These are phyloP conservation scores for Sugiyamaella paludigena DNA, from an alignment of 1,139 yeast genomes.

Conservation along the genomic window DNA sequence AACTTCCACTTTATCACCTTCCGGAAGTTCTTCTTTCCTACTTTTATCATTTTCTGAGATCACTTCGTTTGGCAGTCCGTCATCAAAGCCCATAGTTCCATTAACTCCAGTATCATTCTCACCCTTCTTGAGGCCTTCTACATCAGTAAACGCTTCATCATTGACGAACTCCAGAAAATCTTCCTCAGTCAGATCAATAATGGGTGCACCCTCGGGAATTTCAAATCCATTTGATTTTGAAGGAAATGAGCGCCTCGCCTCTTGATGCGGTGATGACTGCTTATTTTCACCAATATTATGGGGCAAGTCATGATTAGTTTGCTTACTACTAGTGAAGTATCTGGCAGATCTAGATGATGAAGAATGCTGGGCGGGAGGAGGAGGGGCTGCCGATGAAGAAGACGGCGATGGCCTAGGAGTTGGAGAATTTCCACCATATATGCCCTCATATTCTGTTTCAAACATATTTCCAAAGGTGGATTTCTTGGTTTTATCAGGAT, in stretches of 20 bases:
- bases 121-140: not conserved
- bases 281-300: too few species aligned
- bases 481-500: not conserved
- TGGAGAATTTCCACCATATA: not conserved
- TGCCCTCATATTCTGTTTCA: constrained; percentile 5
- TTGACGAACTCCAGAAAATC: constrained; percentile 14
- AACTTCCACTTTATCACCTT: too few species aligned
- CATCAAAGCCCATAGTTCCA: too few species aligned
- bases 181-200: constrained; percentile 25
- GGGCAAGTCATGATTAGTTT: too few species aligned
- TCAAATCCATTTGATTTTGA: not conserved
- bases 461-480: constrained; percentile 5
- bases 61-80: not conserved
- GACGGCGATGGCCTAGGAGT: too few species aligned
- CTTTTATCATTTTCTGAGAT: not conserved
- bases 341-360: too few species aligned
- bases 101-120: too few species aligned
- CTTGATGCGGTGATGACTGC: too few species aligned
- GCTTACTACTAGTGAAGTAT: too few species aligned
- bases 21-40: not conserved
- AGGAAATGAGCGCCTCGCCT: not conserved
- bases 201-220: constrained; percentile 10
- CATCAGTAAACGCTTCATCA: not conserved
- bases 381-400: too few species aligned
- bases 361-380: too few species aligned